Percentiles rank a stretch among this genome's conserved stretches.
phyloP scores from a whole-genome alignment of 495 filamentous ascomycete species.

The Podospora pseudopauciseta region DNA sequence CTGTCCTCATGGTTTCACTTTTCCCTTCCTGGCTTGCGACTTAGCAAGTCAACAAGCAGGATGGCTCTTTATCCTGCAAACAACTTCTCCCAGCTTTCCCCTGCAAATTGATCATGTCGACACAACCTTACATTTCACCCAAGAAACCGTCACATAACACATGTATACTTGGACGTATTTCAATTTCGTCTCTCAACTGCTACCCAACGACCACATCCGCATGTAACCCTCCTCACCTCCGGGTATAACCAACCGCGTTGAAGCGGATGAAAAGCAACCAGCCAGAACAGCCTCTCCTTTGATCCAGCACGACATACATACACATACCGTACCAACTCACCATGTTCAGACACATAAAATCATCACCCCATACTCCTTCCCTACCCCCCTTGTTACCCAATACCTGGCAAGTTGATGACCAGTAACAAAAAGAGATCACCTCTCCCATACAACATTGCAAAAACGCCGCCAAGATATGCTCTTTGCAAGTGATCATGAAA shows the following conservation, averaged over 20 bases:
- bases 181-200: no score
- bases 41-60: no score
- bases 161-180: no score
- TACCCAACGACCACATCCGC: no score
- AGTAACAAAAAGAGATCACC: constrained; percentile 14
- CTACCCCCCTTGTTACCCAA: constrained; percentile 16
- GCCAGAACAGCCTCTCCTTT: no score
- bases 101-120: no score
- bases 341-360: constrained; percentile 23
- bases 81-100: no score
- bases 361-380: constrained; percentile 18
- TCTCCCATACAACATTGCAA: constrained; percentile 16
- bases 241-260: constrained; percentile 26
- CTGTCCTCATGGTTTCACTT: no score
- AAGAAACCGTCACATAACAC: no score
- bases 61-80: no score
- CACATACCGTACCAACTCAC: neutral
- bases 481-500: neutral
- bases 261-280: constrained; percentile 26
- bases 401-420: constrained; percentile 36
- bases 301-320: neutral
- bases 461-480: neutral
- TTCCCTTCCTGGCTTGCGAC: no score
- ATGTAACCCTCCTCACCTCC: neutral
- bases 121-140: no score